These are phyloP conservation scores for Aspergillus funiculosus DNA, from an alignment of 495 filamentous ascomycete genomes.

Conservation along the genomic window DNA sequence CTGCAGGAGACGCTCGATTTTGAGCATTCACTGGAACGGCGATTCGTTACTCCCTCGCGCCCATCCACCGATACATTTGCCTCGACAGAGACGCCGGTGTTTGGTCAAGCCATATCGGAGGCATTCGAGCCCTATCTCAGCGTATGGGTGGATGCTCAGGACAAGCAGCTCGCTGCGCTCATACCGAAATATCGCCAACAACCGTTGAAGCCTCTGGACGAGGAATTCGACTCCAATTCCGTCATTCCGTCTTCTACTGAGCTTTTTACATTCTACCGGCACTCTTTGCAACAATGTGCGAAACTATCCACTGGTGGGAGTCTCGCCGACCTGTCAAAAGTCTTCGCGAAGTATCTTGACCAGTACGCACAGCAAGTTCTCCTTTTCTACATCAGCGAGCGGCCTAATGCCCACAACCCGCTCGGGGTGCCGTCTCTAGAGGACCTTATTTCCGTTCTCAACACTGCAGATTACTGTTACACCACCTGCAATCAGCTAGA, in stretches of 20 bases:
- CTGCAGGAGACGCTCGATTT: constrained; percentile 97
- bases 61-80: constrained; percentile 89
- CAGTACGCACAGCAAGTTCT: constrained; percentile 93
- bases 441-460: constrained; percentile 78
- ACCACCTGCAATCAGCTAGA: constrained; percentile 85
- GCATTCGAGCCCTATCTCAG: constrained; percentile 97
- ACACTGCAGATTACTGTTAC: constrained; percentile 97
- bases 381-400: constrained; percentile 66
- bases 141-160: constrained; percentile 94
- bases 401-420: constrained; percentile 42
- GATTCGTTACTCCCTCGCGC: constrained; percentile 72
- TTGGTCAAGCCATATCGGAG: constrained; percentile 90
- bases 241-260: constrained; percentile 93
- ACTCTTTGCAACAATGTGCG: constrained; percentile 86
- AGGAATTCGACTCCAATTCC: constrained; percentile 86
- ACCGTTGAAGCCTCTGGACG: constrained; percentile 71
- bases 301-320: constrained; percentile 87
- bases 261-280: constrained; percentile 92
- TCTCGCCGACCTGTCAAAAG: constrained; percentile 77
- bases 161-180: constrained; percentile 77
- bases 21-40: constrained; percentile 82
- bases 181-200: constrained; percentile 87
- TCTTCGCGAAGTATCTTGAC: constrained; percentile 88
- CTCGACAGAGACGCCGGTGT: constrained; percentile 71
- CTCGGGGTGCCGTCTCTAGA: constrained; percentile 58